phyloP scores from a whole-genome alignment of 345 rosid genomes.

The Heritiera littoralis region DNA sequence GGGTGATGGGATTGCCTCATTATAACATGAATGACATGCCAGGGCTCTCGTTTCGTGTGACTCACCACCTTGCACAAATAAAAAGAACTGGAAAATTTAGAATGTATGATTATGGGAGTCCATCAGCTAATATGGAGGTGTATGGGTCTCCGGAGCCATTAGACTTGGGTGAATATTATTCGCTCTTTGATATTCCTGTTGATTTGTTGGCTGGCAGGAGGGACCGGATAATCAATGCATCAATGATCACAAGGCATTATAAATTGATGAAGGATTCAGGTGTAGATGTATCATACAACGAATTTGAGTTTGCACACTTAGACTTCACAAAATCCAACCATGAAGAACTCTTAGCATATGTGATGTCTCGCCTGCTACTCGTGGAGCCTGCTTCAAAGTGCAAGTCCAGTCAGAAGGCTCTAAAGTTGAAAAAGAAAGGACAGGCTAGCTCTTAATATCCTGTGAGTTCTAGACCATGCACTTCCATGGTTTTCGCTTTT shows the following conservation, averaged over 20 bases:
- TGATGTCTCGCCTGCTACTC: slow-evolving; percentile 74
- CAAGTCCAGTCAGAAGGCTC: slow-evolving; percentile 37
- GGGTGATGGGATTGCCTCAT: slow-evolving; percentile 87
- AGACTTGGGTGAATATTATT: slow-evolving; percentile 76
- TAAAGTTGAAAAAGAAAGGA: slow-evolving; percentile 46
- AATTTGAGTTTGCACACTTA: slow-evolving; percentile 87
- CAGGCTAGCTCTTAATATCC: background rate
- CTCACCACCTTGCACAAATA: slow-evolving; percentile 86
- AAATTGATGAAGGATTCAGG: slow-evolving; percentile 66
- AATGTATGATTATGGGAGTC: slow-evolving; percentile 84
- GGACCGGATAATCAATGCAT: slow-evolving; percentile 77
- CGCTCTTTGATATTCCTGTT: slow-evolving; percentile 67
- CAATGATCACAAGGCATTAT: slow-evolving; percentile 86
- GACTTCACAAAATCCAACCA: slow-evolving; percentile 94
- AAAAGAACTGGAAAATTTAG: slow-evolving; percentile 66
- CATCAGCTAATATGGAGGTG: slow-evolving; percentile 56
- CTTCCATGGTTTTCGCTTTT: slow-evolving; percentile 10
- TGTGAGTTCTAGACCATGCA: slow-evolving; percentile 11
- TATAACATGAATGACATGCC: slow-evolving; percentile 99
- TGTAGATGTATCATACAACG: slow-evolving; percentile 69
- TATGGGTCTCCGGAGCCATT: slow-evolving; percentile 84
- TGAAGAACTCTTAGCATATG: slow-evolving; percentile 77
- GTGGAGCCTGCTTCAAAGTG: slow-evolving; percentile 47
- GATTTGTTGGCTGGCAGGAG: slow-evolving; percentile 84
- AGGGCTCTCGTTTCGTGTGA: slow-evolving; percentile 78